Conservation (phyloP, 2,329 filamentous ascomycete species). For the Monosporascus sp. region DNA sequence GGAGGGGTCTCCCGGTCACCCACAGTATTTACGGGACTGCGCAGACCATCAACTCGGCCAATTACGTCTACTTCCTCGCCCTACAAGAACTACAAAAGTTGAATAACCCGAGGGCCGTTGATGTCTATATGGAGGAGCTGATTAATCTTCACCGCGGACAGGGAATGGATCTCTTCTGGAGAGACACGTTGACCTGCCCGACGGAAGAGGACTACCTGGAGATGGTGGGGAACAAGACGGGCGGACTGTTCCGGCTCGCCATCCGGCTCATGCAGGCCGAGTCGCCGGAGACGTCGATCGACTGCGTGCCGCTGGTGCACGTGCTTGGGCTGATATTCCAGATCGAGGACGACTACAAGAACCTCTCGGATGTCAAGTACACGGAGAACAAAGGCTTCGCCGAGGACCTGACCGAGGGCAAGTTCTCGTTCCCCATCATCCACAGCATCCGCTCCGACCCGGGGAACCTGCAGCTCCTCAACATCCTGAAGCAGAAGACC, state of each 20-base stretch:
- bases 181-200: constrained; percentile 77
- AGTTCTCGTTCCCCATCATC: constrained; percentile 94
- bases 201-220: constrained; percentile 88
- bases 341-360: constrained; percentile 91
- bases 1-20: constrained; percentile 75
- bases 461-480: constrained; percentile 73
- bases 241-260: constrained; percentile 76
- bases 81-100: constrained; percentile 70
- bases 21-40: constrained; percentile 80
- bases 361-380: constrained; percentile 71
- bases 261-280: constrained; percentile 87
- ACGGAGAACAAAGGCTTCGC: constrained; percentile 86
- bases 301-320: constrained; percentile 81
- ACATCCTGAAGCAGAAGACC: constrained; percentile 88
- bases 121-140: constrained; percentile 76
- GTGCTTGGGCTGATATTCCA: constrained; percentile 82
- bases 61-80: constrained; percentile 82
- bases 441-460: constrained; percentile 81
- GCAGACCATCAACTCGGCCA: constrained; percentile 86
- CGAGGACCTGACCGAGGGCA: constrained; percentile 93
- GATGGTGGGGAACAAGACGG: constrained; percentile 90
- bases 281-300: constrained; percentile 40
- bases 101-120: constrained; percentile 59
- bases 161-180: constrained; percentile 89
- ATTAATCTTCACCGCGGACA: constrained; percentile 81